These are phyloP conservation scores for Cyphellophora attinorum DNA, from an alignment of 2,329 filamentous ascomycete genomes.

Conservation along the genomic window DNA sequence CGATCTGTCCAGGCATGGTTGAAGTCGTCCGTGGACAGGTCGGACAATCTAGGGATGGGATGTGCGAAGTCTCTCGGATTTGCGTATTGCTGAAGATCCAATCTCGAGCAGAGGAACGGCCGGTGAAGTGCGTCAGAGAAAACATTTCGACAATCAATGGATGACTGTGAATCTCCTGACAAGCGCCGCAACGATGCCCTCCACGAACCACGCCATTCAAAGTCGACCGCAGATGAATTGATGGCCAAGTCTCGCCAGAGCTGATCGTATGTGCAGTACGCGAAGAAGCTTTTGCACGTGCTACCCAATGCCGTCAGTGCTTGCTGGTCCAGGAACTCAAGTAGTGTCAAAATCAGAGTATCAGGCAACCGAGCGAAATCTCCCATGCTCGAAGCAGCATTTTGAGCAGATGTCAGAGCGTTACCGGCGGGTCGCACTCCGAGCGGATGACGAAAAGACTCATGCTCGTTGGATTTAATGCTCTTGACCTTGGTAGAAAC, in stretches of 20 bases:
- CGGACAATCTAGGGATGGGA: slow-evolving; percentile 58
- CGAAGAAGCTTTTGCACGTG: slow-evolving; percentile 78
- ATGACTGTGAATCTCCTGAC: slow-evolving; percentile 41
- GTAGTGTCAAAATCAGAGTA: slow-evolving; percentile 63
- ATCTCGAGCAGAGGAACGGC: slow-evolving; percentile 80
- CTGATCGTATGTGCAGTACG: slow-evolving; percentile 74
- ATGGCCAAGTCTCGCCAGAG: slow-evolving; percentile 81
- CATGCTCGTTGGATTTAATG: no score
- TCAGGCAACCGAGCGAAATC: slow-evolving; percentile 63
- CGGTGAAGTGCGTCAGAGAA: slow-evolving; percentile 87
- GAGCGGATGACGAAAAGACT: slow-evolving; percentile 69
- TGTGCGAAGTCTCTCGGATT: slow-evolving; percentile 64
- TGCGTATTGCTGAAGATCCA: slow-evolving; percentile 56
- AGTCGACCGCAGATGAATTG: slow-evolving; percentile 27
- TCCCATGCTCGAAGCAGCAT: slow-evolving; percentile 59
- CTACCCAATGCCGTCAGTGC: slow-evolving; percentile 58
- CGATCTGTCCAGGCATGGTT: slow-evolving; percentile 63
- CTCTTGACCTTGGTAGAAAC: no score
- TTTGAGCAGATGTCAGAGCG: slow-evolving; percentile 55
- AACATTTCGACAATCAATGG: slow-evolving; percentile 63
- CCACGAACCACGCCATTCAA: slow-evolving; percentile 76
- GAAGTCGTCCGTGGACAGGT: slow-evolving; percentile 66
- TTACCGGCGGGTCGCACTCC: slow-evolving; percentile 84
- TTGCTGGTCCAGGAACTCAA: slow-evolving; percentile 63
- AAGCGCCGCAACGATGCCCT: slow-evolving; percentile 64